phyloP scores from a whole-genome alignment of 352 stramenopile genomes.

The Phytophthora megakarya region DNA sequence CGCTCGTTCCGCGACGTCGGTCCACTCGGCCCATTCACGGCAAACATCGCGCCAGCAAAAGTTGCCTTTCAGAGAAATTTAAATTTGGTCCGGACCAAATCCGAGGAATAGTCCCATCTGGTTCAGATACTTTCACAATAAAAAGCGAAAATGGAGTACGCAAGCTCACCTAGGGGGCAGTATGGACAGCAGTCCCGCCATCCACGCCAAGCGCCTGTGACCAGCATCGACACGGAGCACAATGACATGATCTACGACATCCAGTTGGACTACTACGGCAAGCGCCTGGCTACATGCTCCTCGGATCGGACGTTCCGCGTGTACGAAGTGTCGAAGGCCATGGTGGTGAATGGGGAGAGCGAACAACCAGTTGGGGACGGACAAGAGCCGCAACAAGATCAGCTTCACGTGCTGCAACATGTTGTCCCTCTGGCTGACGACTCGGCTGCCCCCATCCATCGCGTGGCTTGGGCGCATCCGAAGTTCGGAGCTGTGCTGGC shows the following conservation, averaged over 20 bases:
- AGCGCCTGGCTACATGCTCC: constrained; percentile 82
- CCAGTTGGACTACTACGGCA: constrained; percentile 89
- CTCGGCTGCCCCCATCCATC: constrained; percentile 71
- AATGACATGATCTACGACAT: constrained; percentile 91
- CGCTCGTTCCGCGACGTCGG: constrained; percentile 66
- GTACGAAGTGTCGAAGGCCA: constrained; percentile 77
- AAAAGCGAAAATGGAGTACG: constrained; percentile 26
- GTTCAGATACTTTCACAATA: constrained; percentile 13
- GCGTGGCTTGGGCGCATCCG: constrained; percentile 84
- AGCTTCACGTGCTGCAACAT: constrained; percentile 64
- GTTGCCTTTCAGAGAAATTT: constrained; percentile 8
- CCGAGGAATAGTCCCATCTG: constrained; percentile 12
- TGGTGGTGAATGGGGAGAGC: constrained; percentile 22
- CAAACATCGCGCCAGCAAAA: constrained; percentile 58
- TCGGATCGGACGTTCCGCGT: constrained; percentile 84
- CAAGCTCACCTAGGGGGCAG: constrained; percentile 7
- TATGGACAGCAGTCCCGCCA: constrained; percentile 17
- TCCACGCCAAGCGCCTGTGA: constrained; percentile 45
- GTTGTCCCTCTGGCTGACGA: constrained; percentile 67
- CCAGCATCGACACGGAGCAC: constrained; percentile 86
- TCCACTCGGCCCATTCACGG: constrained; percentile 75
- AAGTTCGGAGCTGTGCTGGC: constrained; percentile 85
- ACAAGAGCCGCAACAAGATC: constrained; percentile 20
- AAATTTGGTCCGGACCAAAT: constrained; percentile 10
- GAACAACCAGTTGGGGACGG: constrained; percentile 8